Evolutionary conservation across 139 green algal species (phyloP), one percentile per base, ranked within the genome.

Genomic region (Gonium pectorale): DNA sequence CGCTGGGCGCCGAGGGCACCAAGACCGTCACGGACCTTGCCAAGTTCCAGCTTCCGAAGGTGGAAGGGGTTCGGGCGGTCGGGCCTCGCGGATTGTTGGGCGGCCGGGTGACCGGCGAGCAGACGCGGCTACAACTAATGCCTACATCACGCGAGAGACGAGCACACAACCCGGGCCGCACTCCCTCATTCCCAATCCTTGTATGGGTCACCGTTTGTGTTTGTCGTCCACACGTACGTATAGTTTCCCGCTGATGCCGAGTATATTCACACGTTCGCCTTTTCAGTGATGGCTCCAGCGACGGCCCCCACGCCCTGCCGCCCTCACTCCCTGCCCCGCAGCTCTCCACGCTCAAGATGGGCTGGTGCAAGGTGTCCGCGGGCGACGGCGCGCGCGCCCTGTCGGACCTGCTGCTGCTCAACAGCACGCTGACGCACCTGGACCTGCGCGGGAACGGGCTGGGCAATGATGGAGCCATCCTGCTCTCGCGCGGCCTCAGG

Each of bases 351-450:
- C 82, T 98, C 78, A 96, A 97, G 86, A 80, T 99, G 49, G 97
- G 97, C 17, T 99, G 97, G 97, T 99, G 97, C 93, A 99, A 99
- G 90, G 63, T 99, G n/a, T 95, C 94, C 29, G 72, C 63, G 29
- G 80, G 89, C 22, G 86, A 96, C 27, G 97, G 97, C 5, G 95
- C 95, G 1, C 86, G 93, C 59, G 93, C 92, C 0, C 74, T 99
- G 26, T 93, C 94, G 1, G 96, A 99, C 62, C 92, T 98, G 40
- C 88, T 99, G 26, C 97, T 98, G 91, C 98, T 96, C 91, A 96
- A 98, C 92, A 89, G 82, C 44, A 94, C 93, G 8, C 46, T 90
- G 27, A 62, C 31, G 13, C 31, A n/a, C 17, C 86, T 99, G 60
- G 97, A 99, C 90, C 86, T 99, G 46, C 90, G 97, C 1, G 97